Base-by-base conservation (phyloP, 495 filamentous ascomycete species). In the Talaromyces trachyspermus region DNA sequence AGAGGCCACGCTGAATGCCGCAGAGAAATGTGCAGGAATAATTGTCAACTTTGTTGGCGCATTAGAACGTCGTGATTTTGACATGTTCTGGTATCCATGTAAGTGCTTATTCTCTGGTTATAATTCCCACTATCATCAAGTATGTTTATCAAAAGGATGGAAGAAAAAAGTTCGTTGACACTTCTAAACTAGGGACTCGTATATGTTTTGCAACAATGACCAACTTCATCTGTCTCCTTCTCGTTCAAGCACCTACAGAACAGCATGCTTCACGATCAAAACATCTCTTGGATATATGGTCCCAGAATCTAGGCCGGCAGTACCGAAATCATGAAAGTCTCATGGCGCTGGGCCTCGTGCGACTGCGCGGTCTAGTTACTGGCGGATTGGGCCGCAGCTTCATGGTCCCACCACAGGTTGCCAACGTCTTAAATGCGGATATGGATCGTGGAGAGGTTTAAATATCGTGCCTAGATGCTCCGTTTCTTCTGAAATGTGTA, bases 31-130 rank as follows among this genome's bases (percentile, higher is more conserved):
- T 43, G 62, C 64, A 0, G 55, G 60, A 0, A 64, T 64, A 14
- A 23, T 65, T 19, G 56, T 68, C 1, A 60, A 61, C 22, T 60
- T 68, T 24, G 58, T 57, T 0, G 39, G 54, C 20, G 52, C 57
- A n/a, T 49, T 68, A 41, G 57, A 58, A 2, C 42, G 57, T 2
- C 56, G 56, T 44, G 64, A 68, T 14, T 62, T 65, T 36, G 58
- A 52, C 2, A 52, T 50, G 7, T 65, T 68, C 22, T 68, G 64
- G 64, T 65, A 68, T 36, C 64, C 64, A 2, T 68, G 64, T 65
- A 55, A 32, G 64, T 44, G 33, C n/a, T 4, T 5, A 5, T 36
- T 14, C 5, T 36, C 19, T n/a, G n/a, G n/a, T n/a, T n/a, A n/a
- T n/a, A n/a, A n/a, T n/a, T n/a, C n/a, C n/a, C n/a, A n/a, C n/a